Evolutionary conservation across 768 basidiomycete species (phyloP), one percentile per base, ranked within the genome.

Genomic region (Tulasnella sp.): DNA sequence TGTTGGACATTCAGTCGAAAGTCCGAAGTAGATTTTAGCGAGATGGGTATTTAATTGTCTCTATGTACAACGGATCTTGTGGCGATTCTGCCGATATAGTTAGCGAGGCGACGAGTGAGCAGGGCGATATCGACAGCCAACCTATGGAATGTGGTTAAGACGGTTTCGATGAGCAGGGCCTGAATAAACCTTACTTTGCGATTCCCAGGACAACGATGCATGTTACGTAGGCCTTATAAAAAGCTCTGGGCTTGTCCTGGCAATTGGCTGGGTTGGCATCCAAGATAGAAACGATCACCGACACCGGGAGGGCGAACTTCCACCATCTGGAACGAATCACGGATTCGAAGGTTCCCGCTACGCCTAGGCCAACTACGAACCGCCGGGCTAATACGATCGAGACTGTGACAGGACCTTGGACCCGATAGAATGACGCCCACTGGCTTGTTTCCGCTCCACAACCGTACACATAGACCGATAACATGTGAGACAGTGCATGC

Each of bases 1-100:
- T 81, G 27, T 19, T 36, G 38, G 80, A 81, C n/a, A 80, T 81
- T 14, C 80, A 81, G 44, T n/a, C 24, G 3, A 81, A 75, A 72
- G 68, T 81, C 12, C 71, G 80, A 44, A 56, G 48, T 39, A 58
- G 80, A 34, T 81, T 81, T 74, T 81, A 71, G 71, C 42, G 74
- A 39, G 24, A 10, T 24, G 39, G n/a, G 44, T 24, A 12, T 6
- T 40, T 46, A 46, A n/a, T 21, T 77, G 40, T 62, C n/a, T 36
- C 46, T 68, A 62, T 77, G 52, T 77, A 39, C 72, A 27, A 40
- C 73, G 73, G 73, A 68, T 68, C 62, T 68, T 6, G 62, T 68
- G 16, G 24, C 62, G n/a, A 68, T 68, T 68, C 62, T 68, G 36
- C 62, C 34, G 27, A 68, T 68, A 12, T 68, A 68, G 36, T 31